Percentiles rank a stretch among this genome's conserved stretches.
phyloP scores from a whole-genome alignment of 2,329 filamentous ascomycete species.

The Acrocalymma vagum region DNA sequence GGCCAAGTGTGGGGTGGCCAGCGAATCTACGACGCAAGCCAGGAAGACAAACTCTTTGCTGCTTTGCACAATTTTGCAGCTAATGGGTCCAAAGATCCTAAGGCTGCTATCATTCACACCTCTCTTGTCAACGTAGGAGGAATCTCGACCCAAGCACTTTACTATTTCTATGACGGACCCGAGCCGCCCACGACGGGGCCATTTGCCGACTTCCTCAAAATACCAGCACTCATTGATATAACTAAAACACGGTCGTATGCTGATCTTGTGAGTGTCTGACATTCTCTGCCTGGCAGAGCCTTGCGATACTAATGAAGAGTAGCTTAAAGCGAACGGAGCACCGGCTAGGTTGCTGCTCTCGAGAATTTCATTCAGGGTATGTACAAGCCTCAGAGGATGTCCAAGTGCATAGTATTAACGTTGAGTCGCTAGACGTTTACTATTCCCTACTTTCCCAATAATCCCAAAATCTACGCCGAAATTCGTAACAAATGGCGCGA shows the following conservation, averaged over 20 bases:
- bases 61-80: conserved; percentile 44
- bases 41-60: conserved; percentile 39
- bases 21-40: conserved; percentile 38
- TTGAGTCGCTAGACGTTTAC: conserved; percentile 26
- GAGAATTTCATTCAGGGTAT: conserved; percentile 31
- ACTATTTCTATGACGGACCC: conserved; percentile 32
- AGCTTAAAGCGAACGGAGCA: conserved; percentile 26
- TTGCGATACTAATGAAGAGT: conserved; percentile 2
- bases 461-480: conserved; percentile 43
- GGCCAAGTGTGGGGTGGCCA: conserved; percentile 51
- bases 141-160: conserved; percentile 18
- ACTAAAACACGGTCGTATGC: conserved; percentile 41
- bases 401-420: too few species aligned
- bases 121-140: conserved; percentile 17
- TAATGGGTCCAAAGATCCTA: conserved; percentile 30
- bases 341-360: conserved; percentile 16
- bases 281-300: conserved; percentile 14
- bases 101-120: conserved; percentile 32
- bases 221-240: conserved; percentile 26
- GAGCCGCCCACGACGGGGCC: conserved; percentile 37
- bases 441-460: conserved; percentile 30
- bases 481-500: conserved; percentile 40
- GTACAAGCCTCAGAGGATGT: too few species aligned
- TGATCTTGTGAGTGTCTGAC: conserved; percentile 29
- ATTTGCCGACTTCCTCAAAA: conserved; percentile 44